These are phyloP conservation scores for Xerocomus nothofagi DNA, from an alignment of 1,284 basidiomycete genomes.

Conservation along the genomic window DNA sequence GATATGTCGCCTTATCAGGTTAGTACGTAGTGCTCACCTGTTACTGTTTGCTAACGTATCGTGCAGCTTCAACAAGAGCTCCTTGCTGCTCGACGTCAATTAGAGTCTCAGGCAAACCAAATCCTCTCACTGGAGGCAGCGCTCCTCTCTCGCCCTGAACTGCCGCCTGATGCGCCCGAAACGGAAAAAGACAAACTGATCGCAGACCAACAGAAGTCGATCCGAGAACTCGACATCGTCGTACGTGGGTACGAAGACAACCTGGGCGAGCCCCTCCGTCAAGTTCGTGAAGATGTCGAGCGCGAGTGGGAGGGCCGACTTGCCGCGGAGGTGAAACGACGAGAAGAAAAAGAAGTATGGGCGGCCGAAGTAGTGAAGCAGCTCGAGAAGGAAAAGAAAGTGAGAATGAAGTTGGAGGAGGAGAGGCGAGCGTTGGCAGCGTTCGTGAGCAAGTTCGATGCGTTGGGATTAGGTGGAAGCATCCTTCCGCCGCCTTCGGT, in stretches of 20 bases:
- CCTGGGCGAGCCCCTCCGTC: constrained; percentile 68
- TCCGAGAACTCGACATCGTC: constrained; percentile 70
- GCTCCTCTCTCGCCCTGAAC: constrained; percentile 59
- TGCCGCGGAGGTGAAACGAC: constrained; percentile 54
- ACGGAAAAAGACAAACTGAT: constrained; percentile 72
- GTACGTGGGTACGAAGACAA: constrained; percentile 69
- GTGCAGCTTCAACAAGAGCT: constrained; percentile 83
- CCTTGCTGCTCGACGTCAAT: constrained; percentile 67
- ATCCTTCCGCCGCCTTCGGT: constrained; percentile 32
- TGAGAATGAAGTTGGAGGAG: constrained; percentile 65
- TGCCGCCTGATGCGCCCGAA: constrained; percentile 58
- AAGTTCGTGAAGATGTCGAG: constrained; percentile 79
- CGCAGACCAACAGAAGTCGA: constrained; percentile 64
- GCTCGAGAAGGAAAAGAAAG: constrained; percentile 73
- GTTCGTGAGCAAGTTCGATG: constrained; percentile 78
- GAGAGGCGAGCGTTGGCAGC: constrained; percentile 71
- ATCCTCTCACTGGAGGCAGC: constrained; percentile 79
- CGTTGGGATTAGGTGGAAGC: constrained; percentile 51
- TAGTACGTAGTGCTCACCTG: constrained; percentile 13
- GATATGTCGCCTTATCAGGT: constrained; percentile 83
- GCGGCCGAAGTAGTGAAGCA: constrained; percentile 67
- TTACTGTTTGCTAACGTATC: neutral
- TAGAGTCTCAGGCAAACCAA: constrained; percentile 77
- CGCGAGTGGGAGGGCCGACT: constrained; percentile 70
- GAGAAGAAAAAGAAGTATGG: constrained; percentile 71